Conservation (phyloP, 2,329 filamentous ascomycete genomes). For the Didymella keratinophila region DNA sequence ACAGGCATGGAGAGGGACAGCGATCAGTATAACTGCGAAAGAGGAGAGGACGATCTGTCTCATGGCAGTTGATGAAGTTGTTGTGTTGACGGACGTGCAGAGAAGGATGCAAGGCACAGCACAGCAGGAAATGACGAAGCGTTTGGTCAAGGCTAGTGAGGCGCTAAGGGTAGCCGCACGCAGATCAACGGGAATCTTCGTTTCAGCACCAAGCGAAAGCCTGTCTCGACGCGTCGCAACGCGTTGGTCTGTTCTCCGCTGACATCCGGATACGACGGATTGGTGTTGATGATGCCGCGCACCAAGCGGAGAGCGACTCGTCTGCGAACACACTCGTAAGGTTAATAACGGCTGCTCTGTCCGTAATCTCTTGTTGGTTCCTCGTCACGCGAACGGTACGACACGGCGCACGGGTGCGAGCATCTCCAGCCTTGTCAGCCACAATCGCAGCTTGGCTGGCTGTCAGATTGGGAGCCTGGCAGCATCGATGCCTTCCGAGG, state of each 20-base stretch:
- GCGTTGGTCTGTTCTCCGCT: slow-evolving; percentile 33
- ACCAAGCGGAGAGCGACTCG: slow-evolving; percentile 5
- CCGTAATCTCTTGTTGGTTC: background rate
- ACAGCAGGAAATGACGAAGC: slow-evolving; percentile 11
- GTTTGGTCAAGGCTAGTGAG: slow-evolving; percentile 15
- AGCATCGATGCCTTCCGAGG: slow-evolving; percentile 9
- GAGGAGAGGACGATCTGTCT: background rate
- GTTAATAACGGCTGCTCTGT: slow-evolving; percentile 16
- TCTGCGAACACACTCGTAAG: background rate
- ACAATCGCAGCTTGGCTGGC: slow-evolving; percentile 26
- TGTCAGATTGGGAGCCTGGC: slow-evolving; percentile 32
- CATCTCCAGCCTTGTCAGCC: slow-evolving; percentile 31
- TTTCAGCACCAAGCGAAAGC: slow-evolving; percentile 35
- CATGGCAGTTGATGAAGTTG: background rate
- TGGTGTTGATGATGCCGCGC: slow-evolving; percentile 12
- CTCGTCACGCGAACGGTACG: slow-evolving; percentile 3
- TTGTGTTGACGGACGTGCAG: background rate
- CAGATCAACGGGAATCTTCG: slow-evolving; percentile 43
- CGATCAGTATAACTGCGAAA: background rate
- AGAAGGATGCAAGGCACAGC: slow-evolving; percentile 9
- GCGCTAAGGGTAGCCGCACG: slow-evolving; percentile 45
- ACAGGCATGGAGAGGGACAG: background rate
- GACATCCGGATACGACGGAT: slow-evolving; percentile 9
- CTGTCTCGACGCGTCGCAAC: slow-evolving; percentile 32
- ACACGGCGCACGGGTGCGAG: slow-evolving; percentile 17